Evolutionary conservation across 805 yeast genomes (phyloP).

Genomic region (Metschnikowia proteae): DNA sequence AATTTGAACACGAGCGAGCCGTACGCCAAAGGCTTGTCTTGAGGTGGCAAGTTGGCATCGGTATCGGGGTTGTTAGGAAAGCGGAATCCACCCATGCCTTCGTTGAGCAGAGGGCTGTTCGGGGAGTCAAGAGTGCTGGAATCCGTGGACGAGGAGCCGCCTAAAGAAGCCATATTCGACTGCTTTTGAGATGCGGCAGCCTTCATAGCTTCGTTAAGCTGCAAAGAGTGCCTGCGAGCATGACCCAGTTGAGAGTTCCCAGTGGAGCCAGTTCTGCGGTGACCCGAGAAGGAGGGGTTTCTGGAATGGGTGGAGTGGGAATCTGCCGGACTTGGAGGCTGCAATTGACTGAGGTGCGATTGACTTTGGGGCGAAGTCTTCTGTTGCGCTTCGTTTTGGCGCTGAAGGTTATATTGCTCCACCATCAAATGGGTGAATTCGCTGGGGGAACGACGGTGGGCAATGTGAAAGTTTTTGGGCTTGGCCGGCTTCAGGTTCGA

Average conservation of each 20-base stretch:
- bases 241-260: conserved; percentile 56
- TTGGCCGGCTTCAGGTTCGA: conserved; percentile 11
- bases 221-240: conserved; percentile 85
- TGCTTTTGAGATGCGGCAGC: conserved; percentile 92
- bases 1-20: conserved; percentile 56
- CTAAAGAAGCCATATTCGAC: conserved; percentile 32
- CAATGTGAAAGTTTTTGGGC: conserved; percentile 64
- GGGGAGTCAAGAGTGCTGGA: conserved; percentile 15
- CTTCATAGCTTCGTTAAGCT: conserved; percentile 85
- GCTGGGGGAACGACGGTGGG: conserved; percentile 96
- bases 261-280: conserved; percentile 30
- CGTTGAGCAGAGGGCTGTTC: conserved; percentile 13
- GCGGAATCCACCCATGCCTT: conserved; percentile 41
- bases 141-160: conserved; percentile 7
- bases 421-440: conserved; percentile 90
- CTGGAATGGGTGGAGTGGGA: conserved; percentile 34
- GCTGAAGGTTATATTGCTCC: conserved; percentile 85
- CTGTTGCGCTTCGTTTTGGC: conserved; percentile 88
- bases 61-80: conserved; percentile 49
- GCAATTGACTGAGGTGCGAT: conserved; percentile 23
- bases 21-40: conserved; percentile 30
- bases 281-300: conserved; percentile 25
- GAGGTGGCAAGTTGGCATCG: conserved; percentile 18
- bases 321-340: conserved; percentile 21
- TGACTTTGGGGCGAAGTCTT: conserved; percentile 80